Conservation (phyloP, 75 land plant species). For the Picea sitchensis region DNA sequence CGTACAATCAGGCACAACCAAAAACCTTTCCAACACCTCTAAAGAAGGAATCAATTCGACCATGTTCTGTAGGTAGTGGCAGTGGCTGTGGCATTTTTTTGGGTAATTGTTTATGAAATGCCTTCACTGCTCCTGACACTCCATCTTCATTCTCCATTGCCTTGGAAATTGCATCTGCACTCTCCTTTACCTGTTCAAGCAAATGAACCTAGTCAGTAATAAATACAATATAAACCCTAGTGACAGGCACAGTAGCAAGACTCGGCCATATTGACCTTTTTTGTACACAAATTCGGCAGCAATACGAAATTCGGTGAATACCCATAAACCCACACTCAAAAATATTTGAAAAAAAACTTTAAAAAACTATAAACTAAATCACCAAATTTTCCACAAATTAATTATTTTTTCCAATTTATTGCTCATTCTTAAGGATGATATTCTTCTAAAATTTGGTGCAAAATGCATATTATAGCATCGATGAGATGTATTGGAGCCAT, state of each 20-base stretch:
- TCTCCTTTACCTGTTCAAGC: slow-evolving; percentile 65
- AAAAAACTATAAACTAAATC: too few species aligned
- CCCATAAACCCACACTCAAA: too few species aligned
- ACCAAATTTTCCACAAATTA: too few species aligned
- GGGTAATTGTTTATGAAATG: slow-evolving; percentile 86
- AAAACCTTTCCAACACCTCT: slow-evolving; percentile 45
- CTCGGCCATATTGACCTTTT: too few species aligned
- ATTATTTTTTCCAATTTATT: too few species aligned
- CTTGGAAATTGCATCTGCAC: slow-evolving; percentile 66
- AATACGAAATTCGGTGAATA: too few species aligned
- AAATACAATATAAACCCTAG: background rate
- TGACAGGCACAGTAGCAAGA: background rate
- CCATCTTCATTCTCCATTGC: slow-evolving; percentile 93
- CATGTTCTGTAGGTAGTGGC: slow-evolving; percentile 18
- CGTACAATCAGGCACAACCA: slow-evolving; percentile 33
- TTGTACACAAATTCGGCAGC: too few species aligned
- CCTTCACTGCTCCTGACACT: slow-evolving; percentile 85
- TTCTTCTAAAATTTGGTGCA: too few species aligned
- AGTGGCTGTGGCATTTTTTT: slow-evolving; percentile 20
- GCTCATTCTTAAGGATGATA: too few species aligned
- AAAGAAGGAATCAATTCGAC: slow-evolving; percentile 14
- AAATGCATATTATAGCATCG: too few species aligned
- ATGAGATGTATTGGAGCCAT: too few species aligned
- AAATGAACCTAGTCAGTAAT: background rate
- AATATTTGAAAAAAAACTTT: too few species aligned